Evolutionary conservation across 208 protist species (phyloP).

Genomic region (Strigomonas culicis): DNA sequence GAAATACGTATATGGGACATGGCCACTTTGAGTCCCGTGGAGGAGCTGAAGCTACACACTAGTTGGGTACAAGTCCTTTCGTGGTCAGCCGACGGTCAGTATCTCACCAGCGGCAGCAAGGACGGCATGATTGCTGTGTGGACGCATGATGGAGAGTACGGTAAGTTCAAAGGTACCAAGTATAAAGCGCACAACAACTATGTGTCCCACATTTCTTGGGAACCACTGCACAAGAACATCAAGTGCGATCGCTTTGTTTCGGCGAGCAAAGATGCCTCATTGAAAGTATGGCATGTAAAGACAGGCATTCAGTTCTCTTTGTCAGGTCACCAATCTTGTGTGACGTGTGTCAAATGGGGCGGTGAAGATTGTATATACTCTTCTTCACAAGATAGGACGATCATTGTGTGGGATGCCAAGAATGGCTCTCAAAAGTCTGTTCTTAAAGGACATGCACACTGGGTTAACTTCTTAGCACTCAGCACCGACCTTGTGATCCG

Average conservation of each 20-base stretch:
- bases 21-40: conserved; percentile 90
- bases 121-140: conserved; percentile 94
- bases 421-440: conserved; percentile 66
- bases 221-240: conserved; percentile 93
- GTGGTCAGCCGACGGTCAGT: conserved; percentile 94
- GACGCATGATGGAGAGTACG: conserved; percentile 77
- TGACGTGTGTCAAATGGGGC: conserved; percentile 97
- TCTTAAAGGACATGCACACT: conserved; percentile 98
- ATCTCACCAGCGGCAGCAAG: conserved; percentile 93
- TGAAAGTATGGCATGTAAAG: conserved; percentile 88
- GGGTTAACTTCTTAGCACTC: conserved; percentile 98
- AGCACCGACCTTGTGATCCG: conserved; percentile 97
- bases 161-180: conserved; percentile 69
- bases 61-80: conserved; percentile 96
- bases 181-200: conserved; percentile 94
- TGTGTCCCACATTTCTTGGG: conserved; percentile 95
- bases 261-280: conserved; percentile 91
- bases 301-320: conserved; percentile 84
- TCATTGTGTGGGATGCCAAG: conserved; percentile 94
- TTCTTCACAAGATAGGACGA: conserved; percentile 95
- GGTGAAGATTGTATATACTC: conserved; percentile 94
- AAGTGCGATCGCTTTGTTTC: conserved; percentile 86
- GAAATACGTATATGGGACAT: conserved; percentile 98
- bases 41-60: conserved; percentile 91
- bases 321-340: conserved; percentile 92